phyloP scores from a whole-genome alignment of 2,329 filamentous ascomycete genomes.

The Trichoderma polysporum region DNA sequence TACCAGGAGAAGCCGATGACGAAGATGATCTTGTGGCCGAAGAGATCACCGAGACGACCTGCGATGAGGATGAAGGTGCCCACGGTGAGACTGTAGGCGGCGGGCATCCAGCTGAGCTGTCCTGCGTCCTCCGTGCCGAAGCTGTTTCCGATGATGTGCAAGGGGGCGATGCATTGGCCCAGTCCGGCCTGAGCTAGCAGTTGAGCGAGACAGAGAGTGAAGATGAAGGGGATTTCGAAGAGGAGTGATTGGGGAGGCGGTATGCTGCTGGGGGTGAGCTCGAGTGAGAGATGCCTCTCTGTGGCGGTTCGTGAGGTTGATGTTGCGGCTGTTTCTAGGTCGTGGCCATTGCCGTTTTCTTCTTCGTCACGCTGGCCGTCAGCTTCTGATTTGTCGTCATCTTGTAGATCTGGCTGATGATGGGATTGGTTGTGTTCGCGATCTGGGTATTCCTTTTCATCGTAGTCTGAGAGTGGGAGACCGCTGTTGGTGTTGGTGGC shows the following conservation, averaged over 20 bases:
- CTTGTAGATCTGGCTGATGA: neutral
- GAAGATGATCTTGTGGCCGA: conserved; percentile 52
- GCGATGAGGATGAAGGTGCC: conserved; percentile 55
- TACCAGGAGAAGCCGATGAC: conserved; percentile 52
- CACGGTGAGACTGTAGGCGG: conserved; percentile 51
- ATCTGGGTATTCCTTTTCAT: neutral
- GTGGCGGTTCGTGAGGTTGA: neutral
- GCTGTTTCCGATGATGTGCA: conserved; percentile 45
- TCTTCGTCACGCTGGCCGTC: neutral
- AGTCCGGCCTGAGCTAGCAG: conserved; percentile 27
- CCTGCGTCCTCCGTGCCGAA: conserved; percentile 41
- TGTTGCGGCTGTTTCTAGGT: neutral
- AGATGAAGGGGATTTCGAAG: conserved; percentile 13
- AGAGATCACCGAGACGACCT: conserved; percentile 53
- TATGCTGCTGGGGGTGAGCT: conserved; percentile 10
- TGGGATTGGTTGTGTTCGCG: neutral
- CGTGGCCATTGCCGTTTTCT: neutral
- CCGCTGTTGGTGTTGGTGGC: neutral
- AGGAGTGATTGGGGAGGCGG: neutral
- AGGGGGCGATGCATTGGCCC: conserved; percentile 25
- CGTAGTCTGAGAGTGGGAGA: neutral
- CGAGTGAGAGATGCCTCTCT: neutral
- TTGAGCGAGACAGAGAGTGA: conserved; percentile 27
- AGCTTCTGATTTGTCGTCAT: neutral
- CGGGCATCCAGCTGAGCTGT: conserved; percentile 52